phyloP scores from a whole-genome alignment of 257 asterid genomes.

The Solanum sitiens region DNA sequence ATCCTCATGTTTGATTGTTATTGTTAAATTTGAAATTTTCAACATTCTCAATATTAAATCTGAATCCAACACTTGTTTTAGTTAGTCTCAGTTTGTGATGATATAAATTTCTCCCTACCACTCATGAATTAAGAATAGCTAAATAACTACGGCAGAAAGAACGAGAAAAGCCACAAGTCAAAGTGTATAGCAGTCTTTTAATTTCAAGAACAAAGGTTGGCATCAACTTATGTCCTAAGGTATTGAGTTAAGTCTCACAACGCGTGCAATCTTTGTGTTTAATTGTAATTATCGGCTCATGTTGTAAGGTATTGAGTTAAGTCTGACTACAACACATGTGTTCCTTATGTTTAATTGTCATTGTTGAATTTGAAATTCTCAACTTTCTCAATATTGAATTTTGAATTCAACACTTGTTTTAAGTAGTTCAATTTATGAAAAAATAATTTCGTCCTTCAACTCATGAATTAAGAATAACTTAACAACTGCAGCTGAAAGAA shows the following conservation, averaged over 20 bases:
- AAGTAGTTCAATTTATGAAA: too few species aligned
- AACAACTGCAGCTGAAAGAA: too few species aligned
- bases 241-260: not conserved
- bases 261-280: not conserved
- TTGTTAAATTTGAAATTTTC: not conserved
- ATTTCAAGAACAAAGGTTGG: too few species aligned
- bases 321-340: not conserved
- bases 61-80: not conserved
- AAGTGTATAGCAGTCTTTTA: too few species aligned
- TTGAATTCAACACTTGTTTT: too few species aligned
- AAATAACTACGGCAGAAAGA: too few species aligned
- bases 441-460: too few species aligned
- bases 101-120: too few species aligned
- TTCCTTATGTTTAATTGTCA: not conserved
- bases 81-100: not conserved
- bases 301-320: not conserved
- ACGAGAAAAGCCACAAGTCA: not conserved
- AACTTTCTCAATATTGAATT: too few species aligned
- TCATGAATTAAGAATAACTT: too few species aligned
- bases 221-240: not conserved
- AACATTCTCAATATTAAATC: too few species aligned
- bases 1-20: not conserved
- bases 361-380: not conserved
- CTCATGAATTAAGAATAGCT: not conserved
- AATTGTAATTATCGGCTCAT: not conserved